Conservation (phyloP, 176 grass and related monocot species). For the Eremochloa ophiuroides region DNA sequence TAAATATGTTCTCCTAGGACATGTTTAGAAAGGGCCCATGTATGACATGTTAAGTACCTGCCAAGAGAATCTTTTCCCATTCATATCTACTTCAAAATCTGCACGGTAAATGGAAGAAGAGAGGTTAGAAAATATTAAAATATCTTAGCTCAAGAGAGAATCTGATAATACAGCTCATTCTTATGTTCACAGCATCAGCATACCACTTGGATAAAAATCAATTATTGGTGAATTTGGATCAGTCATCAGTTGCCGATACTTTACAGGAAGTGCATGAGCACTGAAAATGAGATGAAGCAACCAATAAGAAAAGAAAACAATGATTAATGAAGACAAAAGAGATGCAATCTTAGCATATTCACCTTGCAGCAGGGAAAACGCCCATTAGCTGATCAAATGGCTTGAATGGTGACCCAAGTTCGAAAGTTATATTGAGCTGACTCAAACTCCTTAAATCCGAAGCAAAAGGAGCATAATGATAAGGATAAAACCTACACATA, state of each 20-base stretch:
- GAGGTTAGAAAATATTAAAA: slow-evolving; percentile 1
- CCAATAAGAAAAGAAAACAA: not conserved
- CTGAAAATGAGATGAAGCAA: slow-evolving; percentile 52
- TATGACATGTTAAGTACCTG: slow-evolving; percentile 53
- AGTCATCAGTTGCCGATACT: slow-evolving; percentile 77
- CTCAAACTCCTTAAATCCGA: slow-evolving; percentile 74
- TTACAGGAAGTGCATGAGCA: slow-evolving; percentile 82
- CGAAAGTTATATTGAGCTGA: slow-evolving; percentile 66
- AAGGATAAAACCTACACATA: slow-evolving; percentile 88
- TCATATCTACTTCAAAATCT: slow-evolving; percentile 99
- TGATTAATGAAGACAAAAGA: slow-evolving; percentile 18
- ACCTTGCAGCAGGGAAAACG: slow-evolving; percentile 99
- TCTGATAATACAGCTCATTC: not conserved
- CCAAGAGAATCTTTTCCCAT: slow-evolving; percentile 95
- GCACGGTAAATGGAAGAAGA: not conserved
- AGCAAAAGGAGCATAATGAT: slow-evolving; percentile 99
- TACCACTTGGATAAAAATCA: slow-evolving; percentile 97
- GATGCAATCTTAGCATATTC: not conserved
- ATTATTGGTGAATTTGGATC: slow-evolving; percentile 80
- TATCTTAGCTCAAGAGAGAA: not conserved
- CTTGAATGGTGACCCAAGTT: slow-evolving; percentile 83
- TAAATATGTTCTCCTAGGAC: not conserved
- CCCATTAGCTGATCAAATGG: slow-evolving; percentile 99
- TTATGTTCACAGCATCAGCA: slow-evolving; percentile 19
- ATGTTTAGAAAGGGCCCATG: slow-evolving; percentile 8